Evolutionary conservation across 768 basidiomycete genomes (phyloP), one percentile per base, ranked within the genome.

Genomic region (Kwoniella pini): DNA sequence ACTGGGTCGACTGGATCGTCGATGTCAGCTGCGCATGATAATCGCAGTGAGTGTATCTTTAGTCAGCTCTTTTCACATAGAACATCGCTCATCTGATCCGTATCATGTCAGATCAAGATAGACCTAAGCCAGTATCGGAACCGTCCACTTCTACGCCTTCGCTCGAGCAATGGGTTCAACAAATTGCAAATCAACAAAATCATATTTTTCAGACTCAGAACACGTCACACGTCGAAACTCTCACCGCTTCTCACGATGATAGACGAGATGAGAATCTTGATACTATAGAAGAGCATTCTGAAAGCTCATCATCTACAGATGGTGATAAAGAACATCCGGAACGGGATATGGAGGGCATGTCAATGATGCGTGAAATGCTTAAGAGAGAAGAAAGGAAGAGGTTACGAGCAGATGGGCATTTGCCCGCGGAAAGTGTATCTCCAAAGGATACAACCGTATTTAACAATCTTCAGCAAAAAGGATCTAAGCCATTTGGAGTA

Each of bases 81-180:
- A n/a, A n/a, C n/a, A n/a, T n/a, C n/a, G n/a, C n/a, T n/a, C n/a
- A n/a, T n/a, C n/a, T n/a, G n/a, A n/a, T n/a, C n/a, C n/a, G n/a
- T n/a, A n/a, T n/a, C n/a, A n/a, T n/a, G n/a, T n/a, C n/a, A n/a
- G n/a, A n/a, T 36, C 33, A 36, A 36, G 7, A 9, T 36, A 36
- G 9, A 7, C 15, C 33, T 36, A 7, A 36, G 19, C 40, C 40
- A n/a, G 40, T 17, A 5, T 42, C 40, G n/a, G 11, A 12, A 42
- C 19, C 40, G 19, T 13, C 40, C n/a, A 42, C 40, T 5, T 19
- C 52, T 38, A 26, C 10, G 6, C 36, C n/a, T 19, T 39, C 52
- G 3, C 17, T 57, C 5, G 55, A 57, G 38, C 55, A 57, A 48
- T 57, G 55, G 55, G 55, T 57, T 4, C 44, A 57, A 22, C 45